Evolutionary conservation across 2,329 filamentous ascomycete species (phyloP).

Genomic region (Chaetomium globosum): DNA sequence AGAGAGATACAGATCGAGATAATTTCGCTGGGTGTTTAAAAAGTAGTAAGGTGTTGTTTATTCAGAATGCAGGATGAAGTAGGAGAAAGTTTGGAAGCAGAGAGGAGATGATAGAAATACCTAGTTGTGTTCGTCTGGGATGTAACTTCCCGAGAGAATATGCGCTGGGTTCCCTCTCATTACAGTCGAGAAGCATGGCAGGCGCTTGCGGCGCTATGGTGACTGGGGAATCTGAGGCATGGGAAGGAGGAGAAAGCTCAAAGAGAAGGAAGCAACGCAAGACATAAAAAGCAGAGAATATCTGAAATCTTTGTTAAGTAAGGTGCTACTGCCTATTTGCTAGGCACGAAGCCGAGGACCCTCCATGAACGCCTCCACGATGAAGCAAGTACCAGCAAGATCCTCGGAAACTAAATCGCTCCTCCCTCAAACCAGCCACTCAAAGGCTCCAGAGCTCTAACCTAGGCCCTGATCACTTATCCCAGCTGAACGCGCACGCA

Average conservation of each 20-base stretch:
- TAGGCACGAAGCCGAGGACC: not conserved
- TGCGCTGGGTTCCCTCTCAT: not conserved
- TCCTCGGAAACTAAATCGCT: slow-evolving; percentile 2
- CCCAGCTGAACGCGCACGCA: not conserved
- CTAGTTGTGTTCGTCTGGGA: not conserved
- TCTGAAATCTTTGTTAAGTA: slow-evolving; percentile 6
- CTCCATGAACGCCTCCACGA: not conserved
- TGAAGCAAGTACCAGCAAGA: not conserved
- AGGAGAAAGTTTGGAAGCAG: not conserved
- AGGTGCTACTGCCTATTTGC: not conserved
- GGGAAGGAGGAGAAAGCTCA: not conserved
- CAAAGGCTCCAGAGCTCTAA: not conserved
- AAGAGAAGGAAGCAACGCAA: not conserved
- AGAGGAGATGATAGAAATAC: not conserved
- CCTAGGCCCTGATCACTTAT: not conserved
- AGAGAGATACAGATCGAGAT: not conserved
- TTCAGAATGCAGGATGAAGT: not conserved
- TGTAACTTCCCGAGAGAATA: not conserved
- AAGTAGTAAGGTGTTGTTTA: not conserved
- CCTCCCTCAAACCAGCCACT: slow-evolving; percentile 10
- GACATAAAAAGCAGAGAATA: not conserved
- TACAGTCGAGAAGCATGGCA: not conserved
- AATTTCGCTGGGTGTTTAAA: not conserved
- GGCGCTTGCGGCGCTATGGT: not conserved
- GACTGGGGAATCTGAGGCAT: not conserved